phyloP scores from a whole-genome alignment of 208 protist genomes.

The Novymonas esmeraldas region DNA sequence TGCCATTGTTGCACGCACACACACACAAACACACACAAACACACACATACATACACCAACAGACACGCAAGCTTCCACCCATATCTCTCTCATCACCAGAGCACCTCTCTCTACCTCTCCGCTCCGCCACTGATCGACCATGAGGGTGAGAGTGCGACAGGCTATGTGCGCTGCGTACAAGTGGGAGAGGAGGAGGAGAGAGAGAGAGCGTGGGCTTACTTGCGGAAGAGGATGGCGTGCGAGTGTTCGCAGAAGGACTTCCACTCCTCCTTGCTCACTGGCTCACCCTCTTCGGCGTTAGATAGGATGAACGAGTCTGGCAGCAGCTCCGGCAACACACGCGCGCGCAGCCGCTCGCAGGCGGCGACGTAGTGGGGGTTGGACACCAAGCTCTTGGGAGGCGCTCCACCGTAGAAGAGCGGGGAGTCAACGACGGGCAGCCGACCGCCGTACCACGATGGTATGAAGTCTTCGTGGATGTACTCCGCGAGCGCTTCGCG shows the following conservation, averaged over 20 bases:
- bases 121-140: no score
- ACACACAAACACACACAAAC: conserved; percentile 16
- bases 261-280: conserved; percentile 40
- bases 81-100: not conserved
- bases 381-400: conserved; percentile 28
- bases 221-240: conserved; percentile 8
- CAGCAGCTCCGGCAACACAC: conserved; percentile 49
- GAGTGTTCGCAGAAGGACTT: conserved; percentile 23
- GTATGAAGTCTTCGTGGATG: conserved; percentile 48
- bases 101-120: not conserved
- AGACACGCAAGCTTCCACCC: not conserved
- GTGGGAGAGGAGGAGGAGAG: no score
- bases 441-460: conserved; percentile 49
- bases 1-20: not conserved
- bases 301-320: conserved; percentile 43
- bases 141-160: no score
- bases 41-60: not conserved
- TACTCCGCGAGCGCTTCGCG: conserved; percentile 45
- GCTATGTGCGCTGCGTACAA: no score
- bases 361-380: conserved; percentile 33
- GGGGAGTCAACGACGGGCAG: conserved; percentile 29
- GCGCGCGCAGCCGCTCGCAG: conserved; percentile 23
- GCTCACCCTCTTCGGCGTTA: conserved; percentile 28
- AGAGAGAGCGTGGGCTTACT: not conserved
- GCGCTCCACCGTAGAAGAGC: conserved; percentile 38